Evolutionary conservation across 2,329 filamentous ascomycete species (phyloP).

Genomic region (Ilyonectria robusta): DNA sequence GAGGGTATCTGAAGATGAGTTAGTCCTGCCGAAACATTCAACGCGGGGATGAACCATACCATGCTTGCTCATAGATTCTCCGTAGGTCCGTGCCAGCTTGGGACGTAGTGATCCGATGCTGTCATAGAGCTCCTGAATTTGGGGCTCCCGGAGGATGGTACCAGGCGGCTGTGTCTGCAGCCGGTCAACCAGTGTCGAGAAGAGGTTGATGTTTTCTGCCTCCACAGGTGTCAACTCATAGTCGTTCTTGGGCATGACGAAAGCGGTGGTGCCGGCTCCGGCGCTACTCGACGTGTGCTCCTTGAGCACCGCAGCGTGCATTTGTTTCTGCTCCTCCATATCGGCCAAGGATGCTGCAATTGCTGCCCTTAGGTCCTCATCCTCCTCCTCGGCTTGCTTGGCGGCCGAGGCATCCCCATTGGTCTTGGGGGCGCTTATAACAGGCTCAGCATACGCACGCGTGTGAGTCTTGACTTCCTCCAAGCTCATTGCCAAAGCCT

Average conservation of each 20-base stretch:
- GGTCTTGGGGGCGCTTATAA: slow-evolving; percentile 55
- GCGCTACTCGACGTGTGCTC: slow-evolving; percentile 74
- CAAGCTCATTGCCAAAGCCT: slow-evolving; percentile 94
- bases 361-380: slow-evolving; percentile 92
- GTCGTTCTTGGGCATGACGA: slow-evolving; percentile 84
- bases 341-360: slow-evolving; percentile 95
- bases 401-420: slow-evolving; percentile 54
- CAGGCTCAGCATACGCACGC: slow-evolving; percentile 79
- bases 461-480: slow-evolving; percentile 88
- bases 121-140: slow-evolving; percentile 98
- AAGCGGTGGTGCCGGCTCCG: slow-evolving; percentile 60
- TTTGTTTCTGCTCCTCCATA: slow-evolving; percentile 98
- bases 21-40: slow-evolving; percentile 21
- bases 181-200: slow-evolving; percentile 92
- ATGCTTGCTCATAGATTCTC: slow-evolving; percentile 99
- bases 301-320: slow-evolving; percentile 86
- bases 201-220: slow-evolving; percentile 97
- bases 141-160: slow-evolving; percentile 95
- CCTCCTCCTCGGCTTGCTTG: slow-evolving; percentile 82
- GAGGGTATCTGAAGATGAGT: slow-evolving; percentile 77
- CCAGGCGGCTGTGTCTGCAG: slow-evolving; percentile 95
- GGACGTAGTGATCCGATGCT: slow-evolving; percentile 94
- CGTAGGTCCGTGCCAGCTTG: slow-evolving; percentile 94
- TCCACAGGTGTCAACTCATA: slow-evolving; percentile 95
- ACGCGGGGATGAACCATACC: slow-evolving; percentile 65